These are phyloP conservation scores for Claviceps purpurea DNA, from an alignment of 2,329 filamentous ascomycete species.

Conservation along the genomic window DNA sequence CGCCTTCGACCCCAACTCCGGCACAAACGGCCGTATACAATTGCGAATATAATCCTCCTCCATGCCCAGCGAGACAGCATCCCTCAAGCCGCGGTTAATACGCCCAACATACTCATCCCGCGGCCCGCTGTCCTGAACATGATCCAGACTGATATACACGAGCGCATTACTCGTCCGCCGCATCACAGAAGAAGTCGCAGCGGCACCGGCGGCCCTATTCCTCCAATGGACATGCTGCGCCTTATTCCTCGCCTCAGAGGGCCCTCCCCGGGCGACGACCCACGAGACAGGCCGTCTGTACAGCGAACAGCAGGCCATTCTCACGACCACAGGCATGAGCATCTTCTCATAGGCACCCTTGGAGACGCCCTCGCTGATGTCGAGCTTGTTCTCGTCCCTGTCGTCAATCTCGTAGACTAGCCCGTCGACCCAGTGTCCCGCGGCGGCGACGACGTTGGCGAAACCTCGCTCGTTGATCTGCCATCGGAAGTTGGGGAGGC, in stretches of 20 bases:
- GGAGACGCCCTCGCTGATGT: constrained; percentile 27
- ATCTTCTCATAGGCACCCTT: constrained; percentile 25
- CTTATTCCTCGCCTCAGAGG: constrained; percentile 13
- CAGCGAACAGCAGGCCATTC: constrained; percentile 18
- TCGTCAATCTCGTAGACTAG: constrained; percentile 27
- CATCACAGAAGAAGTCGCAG: neutral
- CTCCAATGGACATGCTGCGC: constrained; percentile 7
- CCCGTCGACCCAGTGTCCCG: constrained; percentile 25
- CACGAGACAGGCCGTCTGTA: constrained; percentile 24
- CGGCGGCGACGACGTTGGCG: constrained; percentile 26
- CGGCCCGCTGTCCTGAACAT: constrained; percentile 20
- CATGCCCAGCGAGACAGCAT: constrained; percentile 23
- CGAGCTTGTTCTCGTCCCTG: constrained; percentile 24
- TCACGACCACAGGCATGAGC: constrained; percentile 19
- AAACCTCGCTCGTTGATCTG: constrained; percentile 35
- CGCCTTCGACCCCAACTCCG: constrained; percentile 8
- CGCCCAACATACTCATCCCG: constrained; percentile 27
- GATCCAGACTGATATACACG: constrained; percentile 25
- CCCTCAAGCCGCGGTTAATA: constrained; percentile 23
- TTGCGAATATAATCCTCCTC: constrained; percentile 22
- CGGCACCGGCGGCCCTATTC: neutral
- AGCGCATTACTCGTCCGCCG: constrained; percentile 17
- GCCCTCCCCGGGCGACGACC: constrained; percentile 24
- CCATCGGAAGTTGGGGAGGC: constrained; percentile 26
- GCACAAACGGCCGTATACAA: constrained; percentile 24